Percentiles rank a stretch among this genome's conserved stretches.
These are phyloP conservation scores for Nicotiana attenuata DNA, from an alignment of 257 asterid species.

Conservation along the genomic window DNA sequence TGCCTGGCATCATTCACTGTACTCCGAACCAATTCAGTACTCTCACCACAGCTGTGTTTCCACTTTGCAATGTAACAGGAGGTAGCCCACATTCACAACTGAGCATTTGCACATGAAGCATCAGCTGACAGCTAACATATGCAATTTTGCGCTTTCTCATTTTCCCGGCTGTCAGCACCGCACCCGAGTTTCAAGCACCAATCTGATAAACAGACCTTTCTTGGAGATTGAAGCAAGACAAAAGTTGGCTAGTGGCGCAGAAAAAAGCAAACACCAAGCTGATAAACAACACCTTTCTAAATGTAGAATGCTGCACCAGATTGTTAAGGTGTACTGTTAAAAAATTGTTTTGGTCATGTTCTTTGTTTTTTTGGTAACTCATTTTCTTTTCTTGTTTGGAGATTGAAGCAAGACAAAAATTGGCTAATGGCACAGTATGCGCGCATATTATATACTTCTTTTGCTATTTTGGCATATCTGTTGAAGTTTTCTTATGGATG, in stretches of 20 bases:
- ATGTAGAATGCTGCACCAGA: too few relatives aligned
- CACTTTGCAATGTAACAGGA: not conserved
- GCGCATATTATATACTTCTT: not conserved
- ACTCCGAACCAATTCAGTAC: not conserved
- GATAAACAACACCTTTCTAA: not conserved
- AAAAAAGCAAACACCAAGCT: not conserved
- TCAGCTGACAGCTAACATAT: not conserved
- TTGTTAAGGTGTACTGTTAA: too few relatives aligned
- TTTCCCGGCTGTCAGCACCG: not conserved
- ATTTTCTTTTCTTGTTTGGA: not conserved
- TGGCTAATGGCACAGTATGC: not conserved
- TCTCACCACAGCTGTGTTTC: not conserved
- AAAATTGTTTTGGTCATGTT: too few relatives aligned
- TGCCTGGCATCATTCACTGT: not conserved
- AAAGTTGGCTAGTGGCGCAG: too few relatives aligned
- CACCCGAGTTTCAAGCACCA: not conserved
- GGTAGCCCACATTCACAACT: not conserved
- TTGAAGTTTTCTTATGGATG: not conserved
- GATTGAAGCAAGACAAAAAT: not conserved
- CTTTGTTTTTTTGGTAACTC: too few relatives aligned
- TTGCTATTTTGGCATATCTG: not conserved
- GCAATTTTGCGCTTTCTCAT: not conserved
- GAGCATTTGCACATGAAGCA: constrained; percentile 4
- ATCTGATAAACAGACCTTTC: not conserved
- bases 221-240: not conserved